Base-by-base conservation (phyloP, 2,329 filamentous ascomycete species). In the Verticillium albo-atrum region DNA sequence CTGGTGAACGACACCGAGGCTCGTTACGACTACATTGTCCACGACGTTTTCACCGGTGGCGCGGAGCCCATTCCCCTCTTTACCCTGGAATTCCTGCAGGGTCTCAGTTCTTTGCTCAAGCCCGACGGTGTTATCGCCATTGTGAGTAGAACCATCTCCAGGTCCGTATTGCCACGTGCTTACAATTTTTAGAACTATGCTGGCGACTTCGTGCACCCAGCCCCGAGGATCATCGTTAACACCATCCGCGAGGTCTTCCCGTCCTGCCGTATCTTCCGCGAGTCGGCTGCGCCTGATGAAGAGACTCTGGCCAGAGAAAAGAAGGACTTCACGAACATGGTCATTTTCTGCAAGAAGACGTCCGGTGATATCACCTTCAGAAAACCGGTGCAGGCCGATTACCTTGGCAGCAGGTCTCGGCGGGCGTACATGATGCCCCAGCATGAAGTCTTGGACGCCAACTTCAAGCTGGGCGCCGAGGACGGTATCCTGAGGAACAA, bases 11-110 rank as follows among this genome's bases (percentile, higher is more conserved):
- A 75, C 28, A 67, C 77, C 59, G 71, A 74, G 7, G 72, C 78
- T 54, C 79, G 79, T 28, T 99, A 89, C 72, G 89, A 97, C 76
- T 98, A 97, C 77, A 95, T 99, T 69, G 83, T 99, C 58, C 95
- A 99, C 72, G 95, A 99, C 67, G 95, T 99, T 26, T 99, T 99
- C 72, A 99, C 95, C 1, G 95, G 95, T 26, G 95, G 95, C 57
- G 93, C 92, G 0, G 95, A 98, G 72, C 95, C 95, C 0, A 86
- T 93, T 3, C 81, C 88, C 7, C 84, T 99, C 7, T 99, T 99
- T 75, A 98, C 93, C 0, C 73, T 87, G 5, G 89, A 95, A 66
- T 98, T 99, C 68, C 76, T 99, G 51, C 74, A 83, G 57, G 86
- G 89, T 5, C 79, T 99, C 1, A 78, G 85, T 64, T 72, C 81